A percentile compares a stretch with the other conserved stretches of the same genome.
Evolutionary conservation across 2,329 filamentous ascomycete genomes (phyloP).

Genomic region (Beauveria bassiana): DNA sequence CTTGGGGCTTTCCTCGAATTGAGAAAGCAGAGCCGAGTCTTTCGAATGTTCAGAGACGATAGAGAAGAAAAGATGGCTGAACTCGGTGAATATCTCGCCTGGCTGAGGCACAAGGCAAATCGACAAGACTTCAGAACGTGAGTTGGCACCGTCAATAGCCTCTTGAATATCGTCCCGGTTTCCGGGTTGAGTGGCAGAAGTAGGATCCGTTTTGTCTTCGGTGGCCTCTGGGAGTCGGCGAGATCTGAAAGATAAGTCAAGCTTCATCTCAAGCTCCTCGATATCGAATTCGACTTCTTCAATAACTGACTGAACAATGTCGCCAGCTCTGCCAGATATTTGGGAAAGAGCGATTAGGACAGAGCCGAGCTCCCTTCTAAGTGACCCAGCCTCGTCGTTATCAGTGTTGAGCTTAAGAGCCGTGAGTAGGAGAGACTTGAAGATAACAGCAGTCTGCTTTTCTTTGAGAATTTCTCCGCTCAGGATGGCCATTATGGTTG

Average conservation of each 20-base stretch:
- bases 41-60: conserved; percentile 39
- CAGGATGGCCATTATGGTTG: conserved; percentile 54
- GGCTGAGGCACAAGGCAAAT: conserved; percentile 46
- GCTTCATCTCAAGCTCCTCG: conserved; percentile 64
- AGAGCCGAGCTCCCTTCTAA: conserved; percentile 57
- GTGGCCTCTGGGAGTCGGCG: conserved; percentile 40
- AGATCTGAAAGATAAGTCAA: conserved; percentile 62
- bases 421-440: conserved; percentile 56
- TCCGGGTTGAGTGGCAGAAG: conserved; percentile 19
- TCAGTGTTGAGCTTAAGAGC: conserved; percentile 50
- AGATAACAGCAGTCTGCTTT: conserved; percentile 54
- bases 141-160: conserved; percentile 31
- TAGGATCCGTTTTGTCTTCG: conserved; percentile 37
- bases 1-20: conserved; percentile 47
- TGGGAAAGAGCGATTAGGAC: conserved; percentile 60
- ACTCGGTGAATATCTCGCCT: conserved; percentile 47
- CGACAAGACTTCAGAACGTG: conserved; percentile 29
- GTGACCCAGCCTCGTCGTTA: conserved; percentile 44
- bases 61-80: conserved; percentile 51
- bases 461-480: conserved; percentile 52
- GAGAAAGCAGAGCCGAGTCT: conserved; percentile 31
- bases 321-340: conserved; percentile 47
- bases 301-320: conserved; percentile 60
- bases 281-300: conserved; percentile 63
- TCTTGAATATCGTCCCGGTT: conserved; percentile 30